A percentile compares a stretch with the other conserved stretches of the same genome.
Evolutionary conservation across 306 rosid genomes (phyloP).

Genomic region (Trifolium dubium): DNA sequence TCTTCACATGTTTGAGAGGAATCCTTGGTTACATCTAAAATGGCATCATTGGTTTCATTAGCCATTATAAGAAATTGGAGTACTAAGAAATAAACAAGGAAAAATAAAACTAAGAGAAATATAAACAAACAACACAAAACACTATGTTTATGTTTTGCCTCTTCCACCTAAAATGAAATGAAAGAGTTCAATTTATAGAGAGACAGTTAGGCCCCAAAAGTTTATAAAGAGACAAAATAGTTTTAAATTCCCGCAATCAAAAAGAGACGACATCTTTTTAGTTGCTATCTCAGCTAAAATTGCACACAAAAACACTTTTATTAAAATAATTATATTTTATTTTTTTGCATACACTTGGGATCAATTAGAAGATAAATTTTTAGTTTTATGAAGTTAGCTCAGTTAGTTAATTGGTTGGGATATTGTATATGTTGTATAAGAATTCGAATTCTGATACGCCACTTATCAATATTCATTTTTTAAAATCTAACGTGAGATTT

Average conservation of each 20-base stretch:
- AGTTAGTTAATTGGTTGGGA: no score
- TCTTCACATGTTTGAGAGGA: slow-evolving; percentile 26
- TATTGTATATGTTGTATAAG: no score
- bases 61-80: slow-evolving; percentile 49
- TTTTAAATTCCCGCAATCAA: not conserved
- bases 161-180: not conserved
- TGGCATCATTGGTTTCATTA: slow-evolving; percentile 46
- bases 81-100: not conserved
- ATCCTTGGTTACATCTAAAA: slow-evolving; percentile 50
- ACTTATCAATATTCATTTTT: no score
- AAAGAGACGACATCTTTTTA: not conserved
- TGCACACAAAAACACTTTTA: not conserved
- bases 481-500: no score
- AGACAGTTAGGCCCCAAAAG: slow-evolving; percentile 37
- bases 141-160: not conserved
- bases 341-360: no score
- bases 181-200: slow-evolving; percentile 47
- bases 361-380: no score
- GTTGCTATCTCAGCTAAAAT: not conserved
- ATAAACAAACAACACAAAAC: slow-evolving; percentile 15
- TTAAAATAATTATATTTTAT: no score
- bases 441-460: no score
- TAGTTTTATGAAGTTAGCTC: no score
- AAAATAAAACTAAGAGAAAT: not conserved
- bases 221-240: slow-evolving; percentile 1